Percentiles rank a stretch among this genome's conserved stretches.
These are phyloP conservation scores for Abelmoschus esculentus DNA, from an alignment of 345 rosid species.

Conservation along the genomic window DNA sequence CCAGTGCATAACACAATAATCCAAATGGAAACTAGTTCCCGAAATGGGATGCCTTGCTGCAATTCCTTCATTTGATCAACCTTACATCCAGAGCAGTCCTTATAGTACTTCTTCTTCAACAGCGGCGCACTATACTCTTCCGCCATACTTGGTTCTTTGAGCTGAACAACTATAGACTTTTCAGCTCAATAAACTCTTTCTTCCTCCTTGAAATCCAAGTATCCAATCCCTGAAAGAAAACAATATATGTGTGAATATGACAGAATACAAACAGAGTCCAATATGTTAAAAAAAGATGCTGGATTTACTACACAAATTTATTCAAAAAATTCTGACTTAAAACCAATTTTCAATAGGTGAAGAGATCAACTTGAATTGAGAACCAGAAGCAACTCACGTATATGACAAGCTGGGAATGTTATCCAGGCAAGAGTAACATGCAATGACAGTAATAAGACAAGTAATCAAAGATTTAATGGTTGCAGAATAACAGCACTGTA, in stretches of 20 bases:
- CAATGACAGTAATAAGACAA: neutral
- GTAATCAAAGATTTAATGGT: too few species aligned
- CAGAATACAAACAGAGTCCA: neutral
- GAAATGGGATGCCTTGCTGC: conserved; percentile 51
- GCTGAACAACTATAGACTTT: neutral
- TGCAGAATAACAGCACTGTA: too few species aligned
- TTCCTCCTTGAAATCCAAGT: neutral
- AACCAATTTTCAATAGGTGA: too few species aligned
- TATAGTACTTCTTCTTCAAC: conserved; percentile 51
- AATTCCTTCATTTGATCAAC: conserved; percentile 50
- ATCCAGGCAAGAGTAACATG: too few species aligned
- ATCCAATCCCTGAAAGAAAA: neutral
- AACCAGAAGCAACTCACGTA: neutral
- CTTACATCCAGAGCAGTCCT: conserved; percentile 76
- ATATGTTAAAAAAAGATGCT: neutral
- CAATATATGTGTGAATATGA: neutral
- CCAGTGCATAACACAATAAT: conserved; percentile 62
- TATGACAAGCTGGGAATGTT: neutral
- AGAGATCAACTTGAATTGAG: neutral
- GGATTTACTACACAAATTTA: too few species aligned
- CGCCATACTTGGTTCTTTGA: conserved; percentile 18
- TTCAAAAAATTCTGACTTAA: neutral
- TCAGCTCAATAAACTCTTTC: conserved; percentile 8
- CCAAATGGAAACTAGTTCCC: conserved; percentile 56
- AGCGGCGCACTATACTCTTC: conserved; percentile 33